Evolutionary conservation across 306 rosid species (phyloP), one percentile per base, ranked within the genome.

Genomic region (Ochetophila trinervis): DNA sequence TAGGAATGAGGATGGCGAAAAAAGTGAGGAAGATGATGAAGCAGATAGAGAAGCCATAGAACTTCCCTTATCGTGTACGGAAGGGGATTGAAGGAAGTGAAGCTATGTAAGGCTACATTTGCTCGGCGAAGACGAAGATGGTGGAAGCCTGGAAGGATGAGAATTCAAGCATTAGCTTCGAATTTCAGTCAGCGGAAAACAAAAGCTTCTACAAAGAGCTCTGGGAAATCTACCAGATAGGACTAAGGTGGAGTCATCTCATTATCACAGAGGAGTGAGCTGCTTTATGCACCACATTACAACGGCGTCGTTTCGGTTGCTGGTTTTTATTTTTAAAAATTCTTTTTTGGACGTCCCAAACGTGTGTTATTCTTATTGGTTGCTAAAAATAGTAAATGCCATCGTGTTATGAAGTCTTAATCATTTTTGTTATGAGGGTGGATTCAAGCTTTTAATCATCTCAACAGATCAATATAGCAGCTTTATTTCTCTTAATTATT

Each of bases 1-100:
- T 35, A 52, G 65, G 65, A 75, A 76, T 36, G 52, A 75, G 47
- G 82, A 66, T 58, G 80, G 37, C 40, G 77, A 45, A 12, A 34
- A 47, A 12, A 63, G 53, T 30, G 83, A 53, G 60, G 74, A 75
- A 72, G 75, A 27, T 5, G 69, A 49, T 30, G 48, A 44, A 6
- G 69, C 47, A 10, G 82, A 61, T 64, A 82, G 70, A 65, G 73
- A 67, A 57, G 90, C 86, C 97, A 91, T 91, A 70, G 79, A 77
- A 52, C 57, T 69, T 66, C 19, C 44, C 18, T 4, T 44, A 19
- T 37, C 10, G 19, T 27, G 19, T 15, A 44, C 8, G 24, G 18
- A n/a, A 32, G 15, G 6, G 20, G 10, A 20, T 40, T 9, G 45
- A 57, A 57, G 66, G 7, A 19, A 18, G 21, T 14, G 20, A 20